phyloP scores from a whole-genome alignment of 257 asterid species.

The Solanum corneliomulleri region DNA sequence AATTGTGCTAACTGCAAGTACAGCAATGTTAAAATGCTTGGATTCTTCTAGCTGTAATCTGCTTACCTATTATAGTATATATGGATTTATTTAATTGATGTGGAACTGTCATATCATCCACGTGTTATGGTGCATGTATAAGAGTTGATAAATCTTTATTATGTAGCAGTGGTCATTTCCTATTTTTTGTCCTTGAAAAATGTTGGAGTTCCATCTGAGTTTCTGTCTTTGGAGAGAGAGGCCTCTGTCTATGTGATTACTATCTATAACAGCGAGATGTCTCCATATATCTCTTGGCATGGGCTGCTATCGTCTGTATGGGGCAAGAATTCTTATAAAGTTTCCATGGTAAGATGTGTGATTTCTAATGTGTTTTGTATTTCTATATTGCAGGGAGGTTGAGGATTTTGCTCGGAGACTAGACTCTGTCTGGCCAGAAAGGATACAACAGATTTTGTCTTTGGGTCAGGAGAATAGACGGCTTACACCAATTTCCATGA shows the following conservation, averaged over 20 bases:
- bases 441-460: conserved; percentile 29
- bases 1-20: neutral
- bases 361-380: neutral
- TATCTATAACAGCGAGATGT: neutral
- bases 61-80: neutral
- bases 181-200: neutral
- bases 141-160: neutral
- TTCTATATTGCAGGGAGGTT: conserved; percentile 23
- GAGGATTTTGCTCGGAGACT: conserved; percentile 44
- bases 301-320: neutral
- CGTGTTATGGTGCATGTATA: neutral
- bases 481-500: conserved; percentile 16
- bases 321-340: neutral
- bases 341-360: neutral
- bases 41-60: neutral
- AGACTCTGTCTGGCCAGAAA: conserved; percentile 38
- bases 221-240: neutral
- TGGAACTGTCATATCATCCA: neutral
- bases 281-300: neutral
- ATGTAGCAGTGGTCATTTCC: neutral
- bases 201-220: neutral
- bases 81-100: neutral
- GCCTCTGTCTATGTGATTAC: neutral
- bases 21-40: neutral
- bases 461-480: conserved; percentile 25